These are phyloP conservation scores for Cytospora chrysosperma DNA, from an alignment of 2,329 filamentous ascomycete species.

Conservation along the genomic window DNA sequence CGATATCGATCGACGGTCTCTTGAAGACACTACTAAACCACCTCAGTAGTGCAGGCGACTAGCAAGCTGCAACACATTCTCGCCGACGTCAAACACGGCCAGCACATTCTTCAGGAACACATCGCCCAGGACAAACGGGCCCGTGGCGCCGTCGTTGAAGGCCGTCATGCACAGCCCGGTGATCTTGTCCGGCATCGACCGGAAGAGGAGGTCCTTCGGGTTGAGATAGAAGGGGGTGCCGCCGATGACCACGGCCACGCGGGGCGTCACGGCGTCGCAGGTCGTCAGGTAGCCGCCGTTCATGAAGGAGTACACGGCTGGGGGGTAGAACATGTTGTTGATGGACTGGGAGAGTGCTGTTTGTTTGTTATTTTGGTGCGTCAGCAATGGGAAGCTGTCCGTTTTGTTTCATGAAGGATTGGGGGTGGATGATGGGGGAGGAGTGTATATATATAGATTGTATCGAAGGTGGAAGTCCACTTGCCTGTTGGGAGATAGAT, in stretches of 20 bases:
- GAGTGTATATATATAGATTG: no score
- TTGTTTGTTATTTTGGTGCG: conserved; percentile 34
- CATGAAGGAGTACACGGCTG: conserved; percentile 46
- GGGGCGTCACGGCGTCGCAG: conserved; percentile 47
- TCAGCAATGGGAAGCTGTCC: not conserved
- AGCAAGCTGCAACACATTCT: conserved; percentile 32
- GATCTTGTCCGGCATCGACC: conserved; percentile 40
- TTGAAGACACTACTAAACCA: not conserved
- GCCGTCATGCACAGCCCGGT: conserved; percentile 50
- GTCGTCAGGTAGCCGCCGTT: conserved; percentile 49
- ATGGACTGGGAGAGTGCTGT: conserved; percentile 49
- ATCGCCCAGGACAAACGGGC: conserved; percentile 50
- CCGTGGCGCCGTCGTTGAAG: conserved; percentile 43
- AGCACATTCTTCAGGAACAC: conserved; percentile 52
- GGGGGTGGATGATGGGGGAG: conserved; percentile 24
- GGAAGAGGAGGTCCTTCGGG: conserved; percentile 48
- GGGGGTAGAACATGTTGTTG: conserved; percentile 46
- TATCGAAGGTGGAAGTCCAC: no score
- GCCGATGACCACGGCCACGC: conserved; percentile 45
- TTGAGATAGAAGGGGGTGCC: conserved; percentile 47
- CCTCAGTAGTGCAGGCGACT: conserved; percentile 27
- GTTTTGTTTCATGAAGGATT: no score
- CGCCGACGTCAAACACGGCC: conserved; percentile 38
- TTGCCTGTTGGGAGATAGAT: conserved; percentile 50
- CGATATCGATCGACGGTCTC: not conserved